These are phyloP conservation scores for Porphyrellus cyaneotinctus DNA, from an alignment of 768 basidiomycete genomes.

Conservation along the genomic window DNA sequence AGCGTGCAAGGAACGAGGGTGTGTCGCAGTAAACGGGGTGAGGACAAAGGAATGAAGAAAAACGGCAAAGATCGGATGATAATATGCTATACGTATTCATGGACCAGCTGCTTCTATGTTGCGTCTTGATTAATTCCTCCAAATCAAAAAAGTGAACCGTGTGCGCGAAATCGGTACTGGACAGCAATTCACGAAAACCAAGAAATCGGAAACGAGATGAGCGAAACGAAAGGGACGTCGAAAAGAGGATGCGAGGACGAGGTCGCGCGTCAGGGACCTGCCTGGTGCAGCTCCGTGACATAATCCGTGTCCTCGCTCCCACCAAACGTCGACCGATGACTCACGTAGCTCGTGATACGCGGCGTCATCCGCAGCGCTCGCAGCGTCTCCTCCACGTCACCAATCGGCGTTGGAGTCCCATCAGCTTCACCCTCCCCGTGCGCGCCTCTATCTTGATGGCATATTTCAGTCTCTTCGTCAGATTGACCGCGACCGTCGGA, in stretches of 20 bases:
- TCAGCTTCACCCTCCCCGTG: background rate
- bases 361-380: slow-evolving; percentile 6
- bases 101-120: slow-evolving; percentile 3
- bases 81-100: slow-evolving; percentile 17
- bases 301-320: slow-evolving; percentile 24
- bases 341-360: slow-evolving; percentile 9
- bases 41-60: background rate
- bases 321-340: slow-evolving; percentile 24
- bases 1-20: no score
- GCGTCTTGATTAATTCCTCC: background rate
- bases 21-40: slow-evolving; percentile 13
- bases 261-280: slow-evolving; percentile 7
- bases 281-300: slow-evolving; percentile 13
- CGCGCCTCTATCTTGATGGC: background rate
- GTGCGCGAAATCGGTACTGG: slow-evolving; percentile 5
- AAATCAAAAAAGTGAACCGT: slow-evolving; percentile 2
- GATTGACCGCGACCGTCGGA: background rate
- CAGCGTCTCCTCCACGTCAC: slow-evolving; percentile 16
- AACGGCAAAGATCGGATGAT: background rate
- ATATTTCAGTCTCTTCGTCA: background rate
- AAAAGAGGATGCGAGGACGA: background rate
- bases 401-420: slow-evolving; percentile 1
- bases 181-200: slow-evolving; percentile 10
- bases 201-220: background rate
- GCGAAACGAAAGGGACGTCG: background rate